phyloP scores from a whole-genome alignment of 768 basidiomycete genomes.

The Pisolithus marmoratus region DNA sequence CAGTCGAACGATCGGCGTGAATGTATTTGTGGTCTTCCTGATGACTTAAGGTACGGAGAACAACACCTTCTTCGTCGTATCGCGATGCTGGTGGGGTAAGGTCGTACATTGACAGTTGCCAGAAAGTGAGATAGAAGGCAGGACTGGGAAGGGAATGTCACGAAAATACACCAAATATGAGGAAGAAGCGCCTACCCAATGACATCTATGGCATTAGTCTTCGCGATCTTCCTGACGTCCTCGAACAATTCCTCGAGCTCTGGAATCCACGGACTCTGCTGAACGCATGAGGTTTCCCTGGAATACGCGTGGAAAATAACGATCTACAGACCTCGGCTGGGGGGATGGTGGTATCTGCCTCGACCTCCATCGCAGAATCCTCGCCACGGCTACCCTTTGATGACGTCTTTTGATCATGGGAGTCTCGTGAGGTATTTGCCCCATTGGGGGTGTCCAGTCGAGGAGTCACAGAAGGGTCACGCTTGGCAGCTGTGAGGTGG shows the following conservation, averaged over 20 bases:
- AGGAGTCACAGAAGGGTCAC: conserved; percentile 57
- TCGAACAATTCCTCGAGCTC: conserved; percentile 69
- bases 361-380: conserved; percentile 52
- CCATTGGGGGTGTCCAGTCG: conserved; percentile 60
- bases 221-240: conserved; percentile 67
- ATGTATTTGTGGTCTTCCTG: conserved; percentile 62
- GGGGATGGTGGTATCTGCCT: conserved; percentile 25
- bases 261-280: conserved; percentile 73
- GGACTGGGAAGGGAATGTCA: conserved; percentile 45
- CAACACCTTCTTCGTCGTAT: conserved; percentile 74
- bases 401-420: conserved; percentile 16
- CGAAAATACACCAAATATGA: conserved; percentile 5
- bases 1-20: conserved; percentile 66
- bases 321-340: conserved; percentile 18
- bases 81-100: conserved; percentile 67
- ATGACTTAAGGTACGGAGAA: conserved; percentile 54
- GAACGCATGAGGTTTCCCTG: no score
- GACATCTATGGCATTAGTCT: conserved; percentile 53
- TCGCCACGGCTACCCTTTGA: conserved; percentile 32
- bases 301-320: no score
- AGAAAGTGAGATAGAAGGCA: conserved; percentile 92
- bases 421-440: conserved; percentile 24
- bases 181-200: conserved; percentile 55
- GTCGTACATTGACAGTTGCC: conserved; percentile 93
- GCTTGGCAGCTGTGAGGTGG: conserved; percentile 63